Conservation (phyloP, 371 early-diverging fungal genomes). For the Mortierella sp. region DNA sequence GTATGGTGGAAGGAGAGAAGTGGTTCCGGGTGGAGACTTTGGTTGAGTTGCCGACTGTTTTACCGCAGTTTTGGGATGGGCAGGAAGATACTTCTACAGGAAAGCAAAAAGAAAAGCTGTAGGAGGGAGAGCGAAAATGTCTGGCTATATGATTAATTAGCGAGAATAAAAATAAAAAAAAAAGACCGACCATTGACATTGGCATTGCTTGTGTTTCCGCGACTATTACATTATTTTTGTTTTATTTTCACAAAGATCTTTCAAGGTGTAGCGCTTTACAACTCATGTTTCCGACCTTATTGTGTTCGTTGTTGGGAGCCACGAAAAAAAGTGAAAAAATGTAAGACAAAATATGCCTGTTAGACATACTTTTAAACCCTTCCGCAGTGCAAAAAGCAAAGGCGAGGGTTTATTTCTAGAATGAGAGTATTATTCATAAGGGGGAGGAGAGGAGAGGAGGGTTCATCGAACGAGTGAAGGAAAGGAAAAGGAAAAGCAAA, state of each 20-base stretch:
- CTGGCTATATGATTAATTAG: not conserved
- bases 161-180: not conserved
- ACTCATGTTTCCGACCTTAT: not conserved
- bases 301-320: not conserved
- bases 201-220: not conserved
- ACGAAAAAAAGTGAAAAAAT: not conserved
- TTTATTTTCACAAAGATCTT: not conserved
- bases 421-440: not conserved
- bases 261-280: not conserved
- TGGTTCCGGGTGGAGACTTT: slow-evolving; percentile 70
- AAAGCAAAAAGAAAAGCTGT: not conserved
- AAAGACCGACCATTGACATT: not conserved
- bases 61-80: slow-evolving; percentile 59
- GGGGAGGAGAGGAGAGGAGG: not conserved
- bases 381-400: too few species aligned
- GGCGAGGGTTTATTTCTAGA: not conserved
- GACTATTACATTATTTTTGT: not conserved
- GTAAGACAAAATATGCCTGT: too few species aligned
- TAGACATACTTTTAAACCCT: not conserved
- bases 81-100: not conserved
- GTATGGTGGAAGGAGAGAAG: slow-evolving; percentile 61
- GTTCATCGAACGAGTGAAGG: not conserved
- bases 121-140: not conserved
- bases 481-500: not conserved
- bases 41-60: slow-evolving; percentile 70